phyloP scores from a whole-genome alignment of 495 filamentous ascomycete genomes.

The Tuber borchii region DNA sequence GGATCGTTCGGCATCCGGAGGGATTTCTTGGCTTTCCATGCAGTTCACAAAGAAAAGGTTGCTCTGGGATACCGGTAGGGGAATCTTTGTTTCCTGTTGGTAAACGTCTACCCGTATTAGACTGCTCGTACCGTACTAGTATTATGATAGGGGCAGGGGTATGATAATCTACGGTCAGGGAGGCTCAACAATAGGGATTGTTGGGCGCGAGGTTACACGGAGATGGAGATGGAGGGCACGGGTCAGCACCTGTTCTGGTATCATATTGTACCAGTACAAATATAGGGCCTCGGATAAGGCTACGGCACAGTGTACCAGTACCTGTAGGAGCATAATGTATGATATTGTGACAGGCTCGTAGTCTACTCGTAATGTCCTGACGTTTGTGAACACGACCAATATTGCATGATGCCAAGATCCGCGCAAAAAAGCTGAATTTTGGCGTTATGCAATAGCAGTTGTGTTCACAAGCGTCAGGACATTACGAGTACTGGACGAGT shows the following conservation, averaged over 20 bases:
- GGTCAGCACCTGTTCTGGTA: too few species aligned
- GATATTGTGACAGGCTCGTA: too few species aligned
- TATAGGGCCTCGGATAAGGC: not conserved
- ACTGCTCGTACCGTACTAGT: not conserved
- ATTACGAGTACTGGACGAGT: not conserved
- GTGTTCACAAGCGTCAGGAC: too few species aligned
- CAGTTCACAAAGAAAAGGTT: not conserved
- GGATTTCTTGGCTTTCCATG: not conserved
- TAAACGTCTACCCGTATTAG: not conserved
- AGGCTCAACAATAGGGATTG: not conserved
- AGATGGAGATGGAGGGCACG: too few species aligned
- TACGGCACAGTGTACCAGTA: not conserved
- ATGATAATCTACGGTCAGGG: not conserved
- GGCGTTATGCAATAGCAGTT: too few species aligned
- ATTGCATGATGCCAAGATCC: too few species aligned
- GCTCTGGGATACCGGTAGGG: not conserved
- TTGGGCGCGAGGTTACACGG: not conserved
- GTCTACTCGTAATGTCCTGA: too few species aligned
- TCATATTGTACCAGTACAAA: not conserved
- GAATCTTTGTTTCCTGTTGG: not conserved
- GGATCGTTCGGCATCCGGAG: not conserved
- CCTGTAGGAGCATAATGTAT: too few species aligned
- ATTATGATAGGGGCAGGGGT: not conserved
- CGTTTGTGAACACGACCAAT: too few species aligned
- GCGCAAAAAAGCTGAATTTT: too few species aligned